Percentiles rank a stretch among this genome's conserved stretches.
Evolutionary conservation across 176 grass and related monocot species (phyloP).

Genomic region (Elymus sibiricus): DNA sequence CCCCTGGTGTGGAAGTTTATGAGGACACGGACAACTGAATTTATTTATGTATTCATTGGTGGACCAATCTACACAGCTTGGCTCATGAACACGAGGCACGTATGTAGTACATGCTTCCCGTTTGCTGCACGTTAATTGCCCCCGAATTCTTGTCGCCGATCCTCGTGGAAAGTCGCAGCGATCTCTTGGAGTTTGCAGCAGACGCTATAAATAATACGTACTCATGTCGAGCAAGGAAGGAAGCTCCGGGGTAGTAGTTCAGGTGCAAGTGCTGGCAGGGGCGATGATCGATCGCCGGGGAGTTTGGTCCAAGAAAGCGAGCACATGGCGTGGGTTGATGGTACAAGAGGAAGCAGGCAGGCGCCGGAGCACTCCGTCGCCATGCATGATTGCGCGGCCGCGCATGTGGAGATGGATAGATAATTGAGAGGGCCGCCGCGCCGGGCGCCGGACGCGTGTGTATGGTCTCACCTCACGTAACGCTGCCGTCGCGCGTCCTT

Average conservation of each 20-base stretch:
- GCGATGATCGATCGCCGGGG: neutral
- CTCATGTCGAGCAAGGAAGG: neutral
- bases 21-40: neutral
- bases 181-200: neutral
- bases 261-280: neutral
- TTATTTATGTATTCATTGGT: neutral
- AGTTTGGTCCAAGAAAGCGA: constrained; percentile 35
- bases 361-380: neutral
- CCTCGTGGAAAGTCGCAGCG: neutral
- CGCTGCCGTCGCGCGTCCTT: neutral
- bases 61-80: neutral
- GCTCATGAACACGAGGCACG: neutral
- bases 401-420: constrained; percentile 24
- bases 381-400: constrained; percentile 31
- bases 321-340: constrained; percentile 16
- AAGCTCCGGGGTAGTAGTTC: neutral
- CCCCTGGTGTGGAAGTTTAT: neutral
- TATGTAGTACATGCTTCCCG: neutral
- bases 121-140: neutral
- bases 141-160: neutral
- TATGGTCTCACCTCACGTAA: neutral
- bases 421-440: neutral
- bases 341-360: neutral
- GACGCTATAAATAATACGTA: neutral
- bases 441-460: neutral